phyloP scores from a whole-genome alignment of 257 asterid genomes.

The Anisodus tanguticus region DNA sequence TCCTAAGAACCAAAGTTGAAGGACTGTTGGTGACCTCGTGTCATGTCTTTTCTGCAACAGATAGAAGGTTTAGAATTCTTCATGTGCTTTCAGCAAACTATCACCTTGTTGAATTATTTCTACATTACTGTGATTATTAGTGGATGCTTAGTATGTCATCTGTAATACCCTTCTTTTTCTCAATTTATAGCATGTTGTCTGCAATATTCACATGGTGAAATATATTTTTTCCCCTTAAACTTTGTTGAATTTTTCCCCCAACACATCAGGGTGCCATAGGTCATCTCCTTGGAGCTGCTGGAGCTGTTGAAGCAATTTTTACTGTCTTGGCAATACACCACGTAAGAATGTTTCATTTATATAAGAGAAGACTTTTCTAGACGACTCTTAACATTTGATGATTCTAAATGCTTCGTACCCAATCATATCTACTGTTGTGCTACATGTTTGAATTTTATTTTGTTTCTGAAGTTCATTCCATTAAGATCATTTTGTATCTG shows the following conservation, averaged over 20 bases:
- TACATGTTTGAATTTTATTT: background rate
- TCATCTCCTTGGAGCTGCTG: slow-evolving; percentile 98
- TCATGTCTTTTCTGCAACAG: slow-evolving; percentile 25
- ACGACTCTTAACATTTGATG: background rate
- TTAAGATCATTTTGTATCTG: background rate
- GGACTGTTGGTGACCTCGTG: background rate
- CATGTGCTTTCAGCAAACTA: background rate
- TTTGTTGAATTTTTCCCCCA: background rate
- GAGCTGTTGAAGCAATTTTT: slow-evolving; percentile 94
- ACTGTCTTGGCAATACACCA: slow-evolving; percentile 75
- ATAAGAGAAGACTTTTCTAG: background rate
- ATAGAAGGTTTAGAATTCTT: background rate
- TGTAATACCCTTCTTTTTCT: background rate
- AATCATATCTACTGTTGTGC: background rate
- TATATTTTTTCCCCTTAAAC: background rate
- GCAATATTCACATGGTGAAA: background rate
- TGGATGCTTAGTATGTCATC: background rate
- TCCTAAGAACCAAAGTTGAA: background rate
- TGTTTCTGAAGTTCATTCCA: background rate
- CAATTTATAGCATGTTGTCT: background rate
- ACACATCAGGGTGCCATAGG: slow-evolving; percentile 80
- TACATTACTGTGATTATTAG: slow-evolving; percentile 17
- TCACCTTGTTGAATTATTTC: slow-evolving; percentile 14
- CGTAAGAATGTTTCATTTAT: slow-evolving; percentile 49
- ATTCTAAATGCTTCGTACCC: background rate